phyloP scores from a whole-genome alignment of 495 filamentous ascomycete genomes.

The Mytilinidion resinicola region DNA sequence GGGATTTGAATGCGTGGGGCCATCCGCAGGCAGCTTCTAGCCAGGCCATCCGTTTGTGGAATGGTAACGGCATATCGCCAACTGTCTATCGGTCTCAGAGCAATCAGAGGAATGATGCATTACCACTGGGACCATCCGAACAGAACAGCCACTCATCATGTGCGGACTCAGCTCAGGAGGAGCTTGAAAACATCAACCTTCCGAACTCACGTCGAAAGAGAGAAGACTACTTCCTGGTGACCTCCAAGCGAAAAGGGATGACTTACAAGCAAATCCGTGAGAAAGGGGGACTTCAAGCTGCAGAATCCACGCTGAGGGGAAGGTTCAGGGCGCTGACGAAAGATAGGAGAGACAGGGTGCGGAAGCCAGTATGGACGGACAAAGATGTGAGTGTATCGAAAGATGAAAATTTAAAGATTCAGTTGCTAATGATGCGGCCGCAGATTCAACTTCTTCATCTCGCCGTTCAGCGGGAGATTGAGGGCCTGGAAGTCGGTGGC shows the following conservation, averaged over 20 bases:
- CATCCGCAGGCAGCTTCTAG: no score
- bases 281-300: slow-evolving; percentile 60
- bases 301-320: slow-evolving; percentile 83
- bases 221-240: slow-evolving; percentile 57
- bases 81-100: no score
- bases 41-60: no score
- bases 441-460: slow-evolving; percentile 18
- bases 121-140: no score
- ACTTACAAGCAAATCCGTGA: slow-evolving; percentile 75
- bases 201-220: slow-evolving; percentile 8
- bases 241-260: slow-evolving; percentile 56
- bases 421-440: neutral
- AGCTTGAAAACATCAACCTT: neutral
- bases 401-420: neutral
- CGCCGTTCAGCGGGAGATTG: slow-evolving; percentile 12
- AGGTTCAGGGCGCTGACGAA: slow-evolving; percentile 76
- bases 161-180: neutral
- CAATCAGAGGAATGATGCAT: no score
- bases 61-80: no score
- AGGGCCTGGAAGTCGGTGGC: slow-evolving; percentile 9
- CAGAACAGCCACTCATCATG: no score
- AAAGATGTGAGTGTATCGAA: slow-evolving; percentile 59
- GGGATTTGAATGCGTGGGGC: no score
- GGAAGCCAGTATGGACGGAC: slow-evolving; percentile 71
- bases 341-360: slow-evolving; percentile 60